Base-by-base conservation (phyloP, 768 basidiomycete genomes). In the Chalciporus sphaerocephalus region DNA sequence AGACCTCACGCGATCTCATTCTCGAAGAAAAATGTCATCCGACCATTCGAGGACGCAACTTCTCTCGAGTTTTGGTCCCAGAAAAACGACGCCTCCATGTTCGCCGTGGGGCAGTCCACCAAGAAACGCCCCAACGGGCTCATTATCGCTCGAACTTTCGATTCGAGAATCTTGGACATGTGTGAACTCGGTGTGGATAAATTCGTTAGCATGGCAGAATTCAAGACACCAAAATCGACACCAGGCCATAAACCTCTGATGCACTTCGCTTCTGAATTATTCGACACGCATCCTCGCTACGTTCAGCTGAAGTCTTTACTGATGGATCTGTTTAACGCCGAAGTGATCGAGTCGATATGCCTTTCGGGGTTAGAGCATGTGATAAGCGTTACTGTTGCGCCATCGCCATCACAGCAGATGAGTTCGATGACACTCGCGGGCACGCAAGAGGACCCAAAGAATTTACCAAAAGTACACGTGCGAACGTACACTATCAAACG, bases 11-110 rank as follows among this genome's bases (percentile, higher is more conserved):
- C 85, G 1, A 87, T 98, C 50, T 80, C 91, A 11, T 99, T 98
- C 70, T 88, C 86, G 37, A 96, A 94, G 66, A 95, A 96, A 68
- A 98, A 98, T 63, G 62, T 69, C 20, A 79, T 98, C 10, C 84
- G 86, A 32, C 96, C 96, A 5, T 98, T 99, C 61, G 95, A 98
- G 56, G 76, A 88, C 46, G 61, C 77, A 17, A 64, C 71, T 1
- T 91, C 92, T 2, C 73, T 99, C 24, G 91, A 90, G 54, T 98
- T 98, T 65, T 99, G 93, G 91, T 74, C 86, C 1, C 59, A 72
- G 11, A 99, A 98, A 70, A 98, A 98, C 68, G 96, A 98, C 55
- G 92, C 93, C 3, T 85, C 85, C 2, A 72, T 98, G 61, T 96
- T 97, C 60, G 69, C 95, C 11, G 69, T 96, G 25, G 96, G 92